Conservation (phyloP, 2,329 filamentous ascomycete species). For the Tricladium varicosporioides region DNA sequence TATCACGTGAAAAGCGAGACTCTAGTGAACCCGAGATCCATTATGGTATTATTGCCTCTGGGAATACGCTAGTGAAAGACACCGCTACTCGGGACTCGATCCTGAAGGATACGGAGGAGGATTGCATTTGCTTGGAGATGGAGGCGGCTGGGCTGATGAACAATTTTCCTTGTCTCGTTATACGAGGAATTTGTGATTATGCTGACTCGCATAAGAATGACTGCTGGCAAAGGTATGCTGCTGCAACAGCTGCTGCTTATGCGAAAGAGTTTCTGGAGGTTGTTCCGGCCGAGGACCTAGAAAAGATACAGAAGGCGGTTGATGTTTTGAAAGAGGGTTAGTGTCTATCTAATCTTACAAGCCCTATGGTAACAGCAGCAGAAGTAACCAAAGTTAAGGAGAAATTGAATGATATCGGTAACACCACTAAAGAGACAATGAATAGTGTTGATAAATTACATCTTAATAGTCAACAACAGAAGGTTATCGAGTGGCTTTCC, state of each 20-base stretch:
- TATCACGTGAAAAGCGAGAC: neutral
- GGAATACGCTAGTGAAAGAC: conserved; percentile 13
- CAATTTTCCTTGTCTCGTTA: conserved; percentile 18
- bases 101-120: neutral
- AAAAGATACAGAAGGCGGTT: neutral
- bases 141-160: conserved; percentile 14
- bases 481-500: neutral
- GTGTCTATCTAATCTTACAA: neutral
- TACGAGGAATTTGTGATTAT: conserved; percentile 19
- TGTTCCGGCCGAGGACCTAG: conserved; percentile 8
- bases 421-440: neutral
- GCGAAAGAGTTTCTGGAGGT: conserved; percentile 20
- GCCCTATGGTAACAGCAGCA: neutral
- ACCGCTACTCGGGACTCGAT: neutral
- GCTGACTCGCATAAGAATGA: conserved; percentile 20
- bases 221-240: conserved; percentile 17
- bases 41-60: conserved; percentile 9
- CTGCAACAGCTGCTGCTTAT: conserved; percentile 12
- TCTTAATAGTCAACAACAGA: neutral
- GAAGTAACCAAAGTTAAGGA: neutral
- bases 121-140: conserved; percentile 3
- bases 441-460: neutral
- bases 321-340: neutral
- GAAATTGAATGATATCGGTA: neutral
- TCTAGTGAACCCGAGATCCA: conserved; percentile 37